Conservation (phyloP, 306 rosid genomes). For the Erythrophleum fordii region DNA sequence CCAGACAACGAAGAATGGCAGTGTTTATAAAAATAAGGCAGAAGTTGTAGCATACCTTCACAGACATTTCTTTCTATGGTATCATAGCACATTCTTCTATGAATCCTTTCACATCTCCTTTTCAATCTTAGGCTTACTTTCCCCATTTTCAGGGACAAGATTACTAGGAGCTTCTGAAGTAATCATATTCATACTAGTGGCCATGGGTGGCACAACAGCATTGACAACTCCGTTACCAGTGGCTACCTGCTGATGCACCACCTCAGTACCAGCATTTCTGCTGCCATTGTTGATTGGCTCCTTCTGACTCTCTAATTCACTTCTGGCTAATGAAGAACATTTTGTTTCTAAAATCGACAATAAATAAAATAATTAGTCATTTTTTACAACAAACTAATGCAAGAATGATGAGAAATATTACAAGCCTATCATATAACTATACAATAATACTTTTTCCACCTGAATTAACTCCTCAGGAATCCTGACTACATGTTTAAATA, state of each 20-base stretch:
- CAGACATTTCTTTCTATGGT: slow-evolving; percentile 28
- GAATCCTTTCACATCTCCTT: slow-evolving; percentile 49
- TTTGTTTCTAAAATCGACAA: slow-evolving; percentile 67
- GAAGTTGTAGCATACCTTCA: slow-evolving; percentile 47
- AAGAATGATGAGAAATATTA: slow-evolving; percentile 7
- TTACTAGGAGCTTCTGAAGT: slow-evolving; percentile 46
- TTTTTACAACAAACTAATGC: slow-evolving; percentile 13
- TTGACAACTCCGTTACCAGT: slow-evolving; percentile 59
- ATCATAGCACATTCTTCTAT: slow-evolving; percentile 46
- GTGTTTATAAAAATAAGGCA: slow-evolving; percentile 25
- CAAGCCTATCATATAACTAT: neutral
- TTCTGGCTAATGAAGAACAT: slow-evolving; percentile 81
- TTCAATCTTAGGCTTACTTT: slow-evolving; percentile 56
- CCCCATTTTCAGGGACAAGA: slow-evolving; percentile 66
- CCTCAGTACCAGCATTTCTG: slow-evolving; percentile 51
- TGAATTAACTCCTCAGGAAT: neutral
- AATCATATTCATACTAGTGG: slow-evolving; percentile 45
- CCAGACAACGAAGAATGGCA: slow-evolving; percentile 44
- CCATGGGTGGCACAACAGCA: slow-evolving; percentile 40
- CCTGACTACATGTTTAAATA: neutral
- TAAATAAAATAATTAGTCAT: slow-evolving; percentile 38
- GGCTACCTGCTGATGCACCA: slow-evolving; percentile 47
- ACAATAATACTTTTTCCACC: slow-evolving; percentile 1
- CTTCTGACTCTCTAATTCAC: slow-evolving; percentile 61
- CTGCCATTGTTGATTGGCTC: slow-evolving; percentile 56